Evolutionary conservation across 2,329 filamentous ascomycete species (phyloP).

Genomic region (Fusarium sulawesiense): DNA sequence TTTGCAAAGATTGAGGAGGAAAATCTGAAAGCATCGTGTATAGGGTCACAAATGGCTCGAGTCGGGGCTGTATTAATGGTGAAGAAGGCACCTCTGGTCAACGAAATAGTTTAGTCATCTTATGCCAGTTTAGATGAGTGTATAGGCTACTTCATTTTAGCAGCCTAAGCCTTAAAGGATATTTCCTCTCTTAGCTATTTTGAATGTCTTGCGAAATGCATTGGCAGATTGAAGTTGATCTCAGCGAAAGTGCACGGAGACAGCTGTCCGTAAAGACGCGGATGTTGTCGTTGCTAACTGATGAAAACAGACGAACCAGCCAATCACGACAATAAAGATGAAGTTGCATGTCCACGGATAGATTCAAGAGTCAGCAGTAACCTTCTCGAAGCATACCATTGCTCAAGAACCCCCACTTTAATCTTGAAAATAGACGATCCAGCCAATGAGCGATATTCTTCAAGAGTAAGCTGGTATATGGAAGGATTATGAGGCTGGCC

Average conservation of each 20-base stretch:
- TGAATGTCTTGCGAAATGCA: too few relatives aligned
- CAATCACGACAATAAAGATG: background rate
- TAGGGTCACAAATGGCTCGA: too few relatives aligned
- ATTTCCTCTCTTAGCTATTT: too few relatives aligned
- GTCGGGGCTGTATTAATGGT: too few relatives aligned
- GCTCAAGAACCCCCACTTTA: background rate
- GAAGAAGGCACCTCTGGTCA: too few relatives aligned
- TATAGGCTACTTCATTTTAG: too few relatives aligned
- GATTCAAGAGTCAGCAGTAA: conserved; percentile 10
- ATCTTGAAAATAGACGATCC: conserved; percentile 13
- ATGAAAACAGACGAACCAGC: conserved; percentile 4
- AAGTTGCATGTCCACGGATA: background rate
- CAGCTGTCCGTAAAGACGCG: background rate
- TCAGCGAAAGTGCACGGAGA: background rate
- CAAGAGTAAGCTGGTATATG: background rate
- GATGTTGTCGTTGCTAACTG: background rate
- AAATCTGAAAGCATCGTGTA: too few relatives aligned
- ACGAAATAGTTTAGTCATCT: too few relatives aligned
- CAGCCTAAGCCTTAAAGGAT: too few relatives aligned
- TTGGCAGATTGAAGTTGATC: too few relatives aligned
- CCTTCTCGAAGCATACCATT: background rate
- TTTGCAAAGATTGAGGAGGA: too few relatives aligned
- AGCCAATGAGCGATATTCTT: background rate
- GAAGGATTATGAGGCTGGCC: conserved; percentile 4
- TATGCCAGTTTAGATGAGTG: too few relatives aligned